phyloP scores from a whole-genome alignment of 2,329 filamentous ascomycete genomes.

The Aspergillaceae sp. region DNA sequence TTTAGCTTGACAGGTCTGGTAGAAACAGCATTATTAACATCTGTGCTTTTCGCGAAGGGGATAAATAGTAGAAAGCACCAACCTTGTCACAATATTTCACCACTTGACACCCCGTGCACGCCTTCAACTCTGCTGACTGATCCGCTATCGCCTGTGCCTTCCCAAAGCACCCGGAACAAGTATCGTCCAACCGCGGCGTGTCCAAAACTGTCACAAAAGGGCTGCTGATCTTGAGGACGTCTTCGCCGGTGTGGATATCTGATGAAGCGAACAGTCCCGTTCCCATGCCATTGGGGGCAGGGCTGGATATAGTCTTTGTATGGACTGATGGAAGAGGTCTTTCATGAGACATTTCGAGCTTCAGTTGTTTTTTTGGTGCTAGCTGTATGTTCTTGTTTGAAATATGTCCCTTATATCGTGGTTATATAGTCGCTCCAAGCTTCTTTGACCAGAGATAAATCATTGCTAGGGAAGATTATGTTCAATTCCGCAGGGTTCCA shows the following conservation, averaged over 20 bases:
- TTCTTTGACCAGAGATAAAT: too few species aligned
- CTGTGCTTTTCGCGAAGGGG: neutral
- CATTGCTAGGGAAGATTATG: too few species aligned
- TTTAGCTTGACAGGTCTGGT: conserved; percentile 50
- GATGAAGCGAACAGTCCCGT: conserved; percentile 48
- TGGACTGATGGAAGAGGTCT: conserved; percentile 10
- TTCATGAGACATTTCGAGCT: conserved; percentile 13
- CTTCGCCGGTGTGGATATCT: conserved; percentile 40
- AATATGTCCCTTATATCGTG: too few species aligned
- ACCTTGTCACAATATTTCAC: conserved; percentile 55
- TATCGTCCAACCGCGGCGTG: conserved; percentile 42
- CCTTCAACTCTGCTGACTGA: conserved; percentile 32
- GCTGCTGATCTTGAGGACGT: conserved; percentile 42
- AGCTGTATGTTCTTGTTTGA: too few species aligned
- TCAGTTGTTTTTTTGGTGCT: neutral
- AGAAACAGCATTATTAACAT: neutral
- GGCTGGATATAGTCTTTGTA: conserved; percentile 16
- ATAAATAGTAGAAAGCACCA: conserved; percentile 11
- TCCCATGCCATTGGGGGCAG: conserved; percentile 31
- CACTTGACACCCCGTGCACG: conserved; percentile 50
- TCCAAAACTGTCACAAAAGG: conserved; percentile 50
- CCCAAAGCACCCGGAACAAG: conserved; percentile 51
- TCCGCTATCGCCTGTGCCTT: conserved; percentile 21
- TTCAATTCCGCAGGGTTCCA: too few species aligned
- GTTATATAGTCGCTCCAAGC: too few species aligned